Evolutionary conservation across 352 stramenopile genomes (phyloP), one percentile per base, ranked within the genome.

Genomic region (Phytopythium sindhum): DNA sequence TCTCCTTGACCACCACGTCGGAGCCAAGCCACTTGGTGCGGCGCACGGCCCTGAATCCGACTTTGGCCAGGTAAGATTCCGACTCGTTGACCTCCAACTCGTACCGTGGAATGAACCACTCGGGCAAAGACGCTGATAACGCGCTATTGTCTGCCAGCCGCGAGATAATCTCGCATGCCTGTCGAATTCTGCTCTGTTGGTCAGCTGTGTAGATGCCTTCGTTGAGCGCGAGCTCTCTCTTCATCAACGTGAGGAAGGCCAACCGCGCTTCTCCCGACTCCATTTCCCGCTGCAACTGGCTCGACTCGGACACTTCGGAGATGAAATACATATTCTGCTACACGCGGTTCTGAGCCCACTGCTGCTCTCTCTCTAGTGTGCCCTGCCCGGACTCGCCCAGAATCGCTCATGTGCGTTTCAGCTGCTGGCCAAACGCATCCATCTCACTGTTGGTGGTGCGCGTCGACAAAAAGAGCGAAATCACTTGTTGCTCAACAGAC

Each of bases 51-150:
- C 50, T 28, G n/a, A 56, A 56, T 2, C 50, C 50, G 26, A 26
- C 26, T 5, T 35, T 28, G 3, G 26, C 50, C 8, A 41, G 50
- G 3, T 2, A 39, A 15, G 24, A 9, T n/a, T n/a, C n/a, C 24
- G 5, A 23, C 50, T 56, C 12, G 26, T 41, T 11, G 21, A 39
- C 41, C 14, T n/a, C 28, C n/a, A 56, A 17, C 50, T 56, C 24
- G 14, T 39, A 57, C 51, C 51, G 28, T 15, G 51, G 51, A 21
- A 57, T 44, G 29, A 57, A 57, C 51, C 51, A 57, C 19, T 57
- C 51, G 11, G 51, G 51, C n/a, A n/a, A n/a, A n/a, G n/a, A n/a
- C n/a, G n/a, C n/a, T n/a, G n/a, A n/a, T n/a, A n/a, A n/a, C n/a
- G n/a, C n/a, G n/a, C n/a, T n/a, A n/a, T n/a, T n/a, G n/a, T n/a